A percentile compares a stretch with the other conserved stretches of the same genome.
Conservation (phyloP, 805 yeast genomes). For the Kluyveromyces siamensis region DNA sequence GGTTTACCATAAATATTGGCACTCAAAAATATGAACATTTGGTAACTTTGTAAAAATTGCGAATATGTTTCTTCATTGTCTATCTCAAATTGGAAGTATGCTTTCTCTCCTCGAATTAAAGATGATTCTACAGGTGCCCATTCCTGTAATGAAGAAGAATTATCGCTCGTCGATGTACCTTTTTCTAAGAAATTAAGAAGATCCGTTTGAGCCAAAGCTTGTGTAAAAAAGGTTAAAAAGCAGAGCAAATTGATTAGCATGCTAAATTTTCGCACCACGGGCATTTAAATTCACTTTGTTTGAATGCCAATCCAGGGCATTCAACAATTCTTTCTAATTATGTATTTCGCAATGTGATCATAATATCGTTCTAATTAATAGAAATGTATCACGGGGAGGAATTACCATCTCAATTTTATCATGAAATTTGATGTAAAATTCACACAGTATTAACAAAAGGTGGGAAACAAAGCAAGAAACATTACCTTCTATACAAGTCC, state of each 20-base stretch:
- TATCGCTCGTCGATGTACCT: not conserved
- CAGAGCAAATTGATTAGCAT: not conserved
- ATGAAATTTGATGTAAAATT: not conserved
- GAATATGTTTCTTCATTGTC: constrained; percentile 10
- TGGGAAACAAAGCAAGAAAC: not conserved
- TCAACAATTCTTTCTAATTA: not conserved
- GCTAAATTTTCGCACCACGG: no score
- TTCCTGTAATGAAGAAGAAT: constrained; percentile 23
- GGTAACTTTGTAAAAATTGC: constrained; percentile 13
- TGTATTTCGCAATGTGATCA: no score
- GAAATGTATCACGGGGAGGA: no score
- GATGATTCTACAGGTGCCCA: constrained; percentile 28
- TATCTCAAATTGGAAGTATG: constrained; percentile 18
- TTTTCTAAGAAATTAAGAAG: not conserved
- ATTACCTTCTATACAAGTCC: not conserved
- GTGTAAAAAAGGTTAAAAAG: not conserved
- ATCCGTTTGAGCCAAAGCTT: not conserved
- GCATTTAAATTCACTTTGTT: not conserved
- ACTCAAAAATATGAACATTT: constrained; percentile 25
- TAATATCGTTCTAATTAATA: no score
- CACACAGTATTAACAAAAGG: no score
- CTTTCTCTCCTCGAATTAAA: constrained; percentile 17
- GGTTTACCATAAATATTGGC: constrained; percentile 29
- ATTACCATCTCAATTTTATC: no score
- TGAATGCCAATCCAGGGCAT: no score